Evolutionary conservation across 192 early-diverging fungal species (phyloP), one percentile per base, ranked within the genome.

Genomic region (Backusella circina): DNA sequence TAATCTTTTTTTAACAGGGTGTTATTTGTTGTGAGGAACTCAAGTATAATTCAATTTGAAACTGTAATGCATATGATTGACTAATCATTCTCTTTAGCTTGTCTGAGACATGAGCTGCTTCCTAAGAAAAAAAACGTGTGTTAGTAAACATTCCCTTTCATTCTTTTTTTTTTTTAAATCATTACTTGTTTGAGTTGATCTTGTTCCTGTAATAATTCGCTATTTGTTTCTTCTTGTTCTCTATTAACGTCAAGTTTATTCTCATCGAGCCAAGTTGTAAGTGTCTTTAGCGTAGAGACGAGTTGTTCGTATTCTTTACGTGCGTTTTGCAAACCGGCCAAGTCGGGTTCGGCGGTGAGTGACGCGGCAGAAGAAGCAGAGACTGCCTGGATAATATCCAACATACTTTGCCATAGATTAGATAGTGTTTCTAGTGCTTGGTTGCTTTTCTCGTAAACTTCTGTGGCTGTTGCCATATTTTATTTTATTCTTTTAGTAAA

Each of bases 21-120:
- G 36, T 70, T 15, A 70, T 47, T 2, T 68, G 28, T 32, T 74
- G 65, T 32, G 77, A 69, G 18, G 77, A 73, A 7, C 72, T 33
- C n/a, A 78, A 64, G 33, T 73, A 51, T 50, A 78, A 70, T 37
- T 78, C 77, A 6, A 78, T 61, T 57, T 78, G 71, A 33, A 78
- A 78, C 73, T 78, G 77, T 30, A 78, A 39, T n/a, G 77, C 71
- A 12, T 72, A 78, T 13, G 77, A 67, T 33, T 78, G 71, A 69
- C 71, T 73, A 10, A 78, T 32, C 38, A 78, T 65, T 36, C 41
- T 21, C 21, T 78, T 73, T 7, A 78, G 33, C 36, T 73, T 15
- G 7, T 73, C 28, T 2, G 77, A 74, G 7, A 74, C 64, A 37
- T 15, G 9, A 12, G 39, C 51, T 33, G 76, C 61, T 65, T 57